Percentiles rank a stretch among this genome's conserved stretches.
These are phyloP conservation scores for Cornus kousa DNA, from an alignment of 148 eudicot genomes.

Conservation along the genomic window DNA sequence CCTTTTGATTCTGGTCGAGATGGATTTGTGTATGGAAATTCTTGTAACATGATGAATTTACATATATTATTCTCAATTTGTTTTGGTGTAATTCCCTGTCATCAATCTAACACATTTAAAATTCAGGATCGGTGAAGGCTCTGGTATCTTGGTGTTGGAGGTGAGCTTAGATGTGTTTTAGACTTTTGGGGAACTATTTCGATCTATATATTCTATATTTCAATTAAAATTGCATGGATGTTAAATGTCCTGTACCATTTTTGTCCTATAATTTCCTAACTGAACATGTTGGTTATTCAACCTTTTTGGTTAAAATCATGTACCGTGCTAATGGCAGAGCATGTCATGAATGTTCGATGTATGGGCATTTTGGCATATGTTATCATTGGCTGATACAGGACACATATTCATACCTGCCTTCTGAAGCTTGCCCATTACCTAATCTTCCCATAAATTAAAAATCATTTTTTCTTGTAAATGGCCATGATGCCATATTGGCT, in stretches of 20 bases:
- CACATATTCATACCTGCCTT: background rate
- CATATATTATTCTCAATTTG: background rate
- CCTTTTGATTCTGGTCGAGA: conserved; percentile 89
- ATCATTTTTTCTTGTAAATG: background rate
- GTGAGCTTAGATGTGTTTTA: conserved; percentile 40
- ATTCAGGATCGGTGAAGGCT: conserved; percentile 91
- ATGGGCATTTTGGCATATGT: background rate
- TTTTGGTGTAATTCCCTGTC: background rate
- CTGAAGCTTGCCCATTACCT: background rate
- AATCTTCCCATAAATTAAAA: background rate
- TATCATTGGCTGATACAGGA: background rate
- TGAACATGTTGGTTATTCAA: background rate
- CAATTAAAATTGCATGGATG: background rate
- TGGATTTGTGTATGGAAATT: conserved; percentile 87
- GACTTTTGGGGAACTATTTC: background rate
- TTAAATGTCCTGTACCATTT: background rate
- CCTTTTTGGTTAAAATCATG: background rate
- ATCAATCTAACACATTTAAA: conserved; percentile 17
- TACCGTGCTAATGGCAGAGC: background rate
- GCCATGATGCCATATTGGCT: background rate
- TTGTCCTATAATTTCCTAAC: background rate
- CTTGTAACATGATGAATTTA: background rate
- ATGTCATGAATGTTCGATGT: conserved; percentile 5
- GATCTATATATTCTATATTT: background rate
- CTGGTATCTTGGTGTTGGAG: conserved; percentile 89